Conservation (phyloP, 2,329 filamentous ascomycete species). For the Diaporthe sp. region DNA sequence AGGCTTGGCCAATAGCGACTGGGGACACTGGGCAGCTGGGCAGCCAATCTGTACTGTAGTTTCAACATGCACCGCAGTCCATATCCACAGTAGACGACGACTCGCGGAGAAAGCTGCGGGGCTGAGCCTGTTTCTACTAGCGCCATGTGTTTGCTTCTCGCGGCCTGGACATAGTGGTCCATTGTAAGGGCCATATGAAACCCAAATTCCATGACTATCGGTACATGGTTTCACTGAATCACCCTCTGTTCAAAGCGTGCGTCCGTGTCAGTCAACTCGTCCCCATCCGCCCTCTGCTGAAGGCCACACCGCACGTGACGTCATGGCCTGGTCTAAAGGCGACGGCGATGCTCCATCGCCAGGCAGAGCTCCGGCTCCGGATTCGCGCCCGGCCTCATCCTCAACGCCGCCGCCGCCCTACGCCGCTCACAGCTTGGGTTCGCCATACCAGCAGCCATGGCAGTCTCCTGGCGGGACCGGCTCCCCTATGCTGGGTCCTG, state of each 20-base stretch:
- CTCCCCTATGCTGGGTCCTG: conserved; percentile 23
- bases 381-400: conserved; percentile 13
- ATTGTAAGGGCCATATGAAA: conserved; percentile 6
- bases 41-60: background rate
- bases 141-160: conserved; percentile 10
- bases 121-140: conserved; percentile 31
- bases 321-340: conserved; percentile 36
- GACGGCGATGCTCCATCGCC: conserved; percentile 11
- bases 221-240: conserved; percentile 4
- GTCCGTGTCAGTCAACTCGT: background rate
- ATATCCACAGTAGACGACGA: conserved; percentile 17
- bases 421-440: conserved; percentile 5
- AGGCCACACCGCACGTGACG: conserved; percentile 31
- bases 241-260: conserved; percentile 1
- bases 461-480: conserved; percentile 16
- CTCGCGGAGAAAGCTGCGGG: conserved; percentile 24
- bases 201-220: conserved; percentile 4
- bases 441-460: conserved; percentile 34
- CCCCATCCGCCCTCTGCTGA: background rate
- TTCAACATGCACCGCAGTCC: background rate
- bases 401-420: conserved; percentile 38
- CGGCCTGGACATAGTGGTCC: background rate
- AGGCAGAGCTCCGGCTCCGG: conserved; percentile 15
- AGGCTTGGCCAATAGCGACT: conserved; percentile 19
- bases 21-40: background rate